Evolutionary conservation across 2,329 filamentous ascomycete genomes (phyloP).

Genomic region (Elsinoe perseae): DNA sequence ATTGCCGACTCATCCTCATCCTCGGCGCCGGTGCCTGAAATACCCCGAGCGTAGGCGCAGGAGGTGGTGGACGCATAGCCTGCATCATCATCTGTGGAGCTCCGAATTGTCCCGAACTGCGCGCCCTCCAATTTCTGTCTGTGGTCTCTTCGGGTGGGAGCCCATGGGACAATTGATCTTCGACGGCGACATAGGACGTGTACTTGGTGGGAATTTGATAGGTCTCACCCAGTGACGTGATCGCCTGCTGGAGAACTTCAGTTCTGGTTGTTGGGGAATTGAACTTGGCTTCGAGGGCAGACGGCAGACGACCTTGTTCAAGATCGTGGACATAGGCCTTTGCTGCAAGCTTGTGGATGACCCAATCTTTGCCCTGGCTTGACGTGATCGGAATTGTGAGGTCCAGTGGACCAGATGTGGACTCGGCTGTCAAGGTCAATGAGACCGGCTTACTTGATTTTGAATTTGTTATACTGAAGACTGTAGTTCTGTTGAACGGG

Average conservation of each 20-base stretch:
- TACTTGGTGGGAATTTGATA: slow-evolving; percentile 63
- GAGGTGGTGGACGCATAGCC: not conserved
- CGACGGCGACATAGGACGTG: slow-evolving; percentile 65
- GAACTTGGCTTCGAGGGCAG: slow-evolving; percentile 22
- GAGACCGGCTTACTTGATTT: slow-evolving; percentile 40
- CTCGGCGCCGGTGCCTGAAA: too few relatives aligned
- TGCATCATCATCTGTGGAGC: not conserved
- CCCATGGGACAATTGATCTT: slow-evolving; percentile 30
- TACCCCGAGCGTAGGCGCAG: not conserved
- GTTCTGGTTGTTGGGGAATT: slow-evolving; percentile 35
- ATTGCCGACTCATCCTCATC: too few relatives aligned
- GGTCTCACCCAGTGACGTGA: slow-evolving; percentile 55
- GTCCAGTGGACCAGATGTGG: slow-evolving; percentile 50
- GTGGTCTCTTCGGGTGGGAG: not conserved
- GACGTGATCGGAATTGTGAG: slow-evolving; percentile 56
- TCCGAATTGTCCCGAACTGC: too few relatives aligned
- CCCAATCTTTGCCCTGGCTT: slow-evolving; percentile 41
- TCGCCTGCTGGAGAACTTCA: slow-evolving; percentile 52
- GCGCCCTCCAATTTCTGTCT: too few relatives aligned
- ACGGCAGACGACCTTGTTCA: slow-evolving; percentile 62
- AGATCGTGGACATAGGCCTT: slow-evolving; percentile 61
- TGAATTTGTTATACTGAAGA: slow-evolving; percentile 58
- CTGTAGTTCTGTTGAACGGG: slow-evolving; percentile 56
- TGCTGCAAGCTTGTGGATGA: slow-evolving; percentile 63
- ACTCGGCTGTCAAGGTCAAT: slow-evolving; percentile 52